These are phyloP conservation scores for Cyclotella baltica DNA, from an alignment of 108 stramenopile genomes.

Conservation along the genomic window DNA sequence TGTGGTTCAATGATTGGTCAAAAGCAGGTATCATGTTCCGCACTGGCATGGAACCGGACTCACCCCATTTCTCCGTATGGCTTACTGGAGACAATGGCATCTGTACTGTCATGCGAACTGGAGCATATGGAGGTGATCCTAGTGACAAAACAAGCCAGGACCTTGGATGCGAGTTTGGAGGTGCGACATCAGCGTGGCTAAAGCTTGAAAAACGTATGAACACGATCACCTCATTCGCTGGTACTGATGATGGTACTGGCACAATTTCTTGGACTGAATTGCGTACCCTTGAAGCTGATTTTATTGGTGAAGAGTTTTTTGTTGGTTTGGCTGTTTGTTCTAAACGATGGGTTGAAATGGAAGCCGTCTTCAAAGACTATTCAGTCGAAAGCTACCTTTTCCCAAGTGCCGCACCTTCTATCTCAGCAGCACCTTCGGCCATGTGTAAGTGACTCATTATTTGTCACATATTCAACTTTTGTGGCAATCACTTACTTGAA, in stretches of 20 bases:
- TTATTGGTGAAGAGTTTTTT: conserved; percentile 2
- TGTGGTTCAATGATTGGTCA: conserved; percentile 9
- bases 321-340: conserved; percentile 36
- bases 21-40: conserved; percentile 44
- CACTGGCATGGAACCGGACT: conserved; percentile 14
- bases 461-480: no score
- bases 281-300: background rate
- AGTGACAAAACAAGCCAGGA: background rate
- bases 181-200: conserved; percentile 16
- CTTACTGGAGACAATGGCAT: conserved; percentile 4
- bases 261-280: conserved; percentile 27
- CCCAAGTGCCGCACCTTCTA: conserved; percentile 30
- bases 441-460: no score
- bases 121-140: background rate
- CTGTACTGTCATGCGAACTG: background rate
- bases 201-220: conserved; percentile 42
- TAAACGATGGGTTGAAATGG: background rate
- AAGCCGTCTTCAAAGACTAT: conserved; percentile 35
- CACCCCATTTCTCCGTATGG: conserved; percentile 21
- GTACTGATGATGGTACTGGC: conserved; percentile 18
- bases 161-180: background rate
- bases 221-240: conserved; percentile 18
- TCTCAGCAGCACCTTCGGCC: no score
- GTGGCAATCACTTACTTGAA: no score
- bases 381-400: conserved; percentile 20